Conservation (phyloP, 108 stramenopile genomes). For the Chaetoceros muelleri region DNA sequence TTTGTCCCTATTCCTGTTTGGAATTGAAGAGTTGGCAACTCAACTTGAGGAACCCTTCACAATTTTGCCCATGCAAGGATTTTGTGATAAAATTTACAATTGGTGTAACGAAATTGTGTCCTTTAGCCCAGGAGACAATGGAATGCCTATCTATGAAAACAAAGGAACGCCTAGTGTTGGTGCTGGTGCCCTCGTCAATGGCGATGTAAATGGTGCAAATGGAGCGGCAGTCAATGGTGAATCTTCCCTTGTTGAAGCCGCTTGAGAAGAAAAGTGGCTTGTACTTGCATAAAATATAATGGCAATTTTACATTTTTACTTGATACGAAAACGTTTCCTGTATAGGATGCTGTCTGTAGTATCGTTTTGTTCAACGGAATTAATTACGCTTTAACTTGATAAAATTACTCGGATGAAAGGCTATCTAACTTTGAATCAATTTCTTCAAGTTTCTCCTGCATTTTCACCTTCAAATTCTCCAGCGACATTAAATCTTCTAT, state of each 20-base stretch:
- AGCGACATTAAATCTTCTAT: slow-evolving; percentile 29
- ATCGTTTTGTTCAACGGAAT: too few species aligned
- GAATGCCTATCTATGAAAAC: neutral
- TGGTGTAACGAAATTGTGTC: slow-evolving; percentile 21
- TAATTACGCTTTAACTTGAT: too few species aligned
- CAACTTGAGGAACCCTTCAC: slow-evolving; percentile 84
- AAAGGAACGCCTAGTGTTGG: neutral
- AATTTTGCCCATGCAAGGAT: slow-evolving; percentile 74
- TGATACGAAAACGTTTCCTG: too few species aligned
- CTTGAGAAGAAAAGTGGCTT: too few species aligned
- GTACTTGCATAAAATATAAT: too few species aligned
- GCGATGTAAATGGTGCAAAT: too few species aligned
- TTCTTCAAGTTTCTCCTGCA: slow-evolving; percentile 21
- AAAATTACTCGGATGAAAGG: too few species aligned
- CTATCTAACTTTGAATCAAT: neutral
- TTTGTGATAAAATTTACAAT: slow-evolving; percentile 57
- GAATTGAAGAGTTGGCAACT: slow-evolving; percentile 78
- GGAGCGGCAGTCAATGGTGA: too few species aligned
- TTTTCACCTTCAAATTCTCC: slow-evolving; percentile 17
- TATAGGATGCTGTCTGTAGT: too few species aligned
- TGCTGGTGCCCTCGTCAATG: neutral
- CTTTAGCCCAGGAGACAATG: slow-evolving; percentile 16
- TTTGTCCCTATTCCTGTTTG: slow-evolving; percentile 54
- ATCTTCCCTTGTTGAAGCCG: too few species aligned
- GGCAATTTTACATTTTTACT: too few species aligned